These are phyloP conservation scores for Solanum lycopersicoides DNA, from an alignment of 257 asterid species.

Conservation along the genomic window DNA sequence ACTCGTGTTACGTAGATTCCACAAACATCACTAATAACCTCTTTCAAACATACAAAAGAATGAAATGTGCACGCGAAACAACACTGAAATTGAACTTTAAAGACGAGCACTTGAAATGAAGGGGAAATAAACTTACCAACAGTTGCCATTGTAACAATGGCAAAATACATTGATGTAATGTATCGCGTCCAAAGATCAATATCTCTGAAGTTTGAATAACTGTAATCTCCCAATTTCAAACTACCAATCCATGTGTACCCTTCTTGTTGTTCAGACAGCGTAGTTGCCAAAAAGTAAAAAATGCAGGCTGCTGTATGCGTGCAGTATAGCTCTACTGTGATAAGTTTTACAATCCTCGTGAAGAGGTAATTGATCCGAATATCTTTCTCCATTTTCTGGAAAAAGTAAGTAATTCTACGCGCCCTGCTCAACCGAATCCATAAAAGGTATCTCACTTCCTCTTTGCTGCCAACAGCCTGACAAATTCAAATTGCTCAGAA, in stretches of 20 bases:
- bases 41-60: neutral
- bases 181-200: constrained; percentile 77
- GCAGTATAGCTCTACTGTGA: constrained; percentile 76
- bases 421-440: constrained; percentile 76
- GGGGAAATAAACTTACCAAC: constrained; percentile 49
- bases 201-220: constrained; percentile 65
- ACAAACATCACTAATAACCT: neutral
- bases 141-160: constrained; percentile 95
- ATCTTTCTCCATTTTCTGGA: constrained; percentile 75
- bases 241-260: constrained; percentile 98
- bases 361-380: constrained; percentile 80
- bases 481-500: neutral
- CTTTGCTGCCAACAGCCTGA: constrained; percentile 57
- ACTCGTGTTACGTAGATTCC: neutral
- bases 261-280: constrained; percentile 64
- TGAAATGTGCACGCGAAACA: neutral
- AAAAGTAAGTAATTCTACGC: constrained; percentile 51
- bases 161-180: constrained; percentile 75
- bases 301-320: constrained; percentile 98
- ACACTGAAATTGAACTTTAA: neutral
- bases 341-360: constrained; percentile 70
- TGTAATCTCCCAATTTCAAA: constrained; percentile 69
- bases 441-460: constrained; percentile 72
- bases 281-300: constrained; percentile 86
- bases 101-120: neutral